Percentiles rank a stretch among this genome's conserved stretches.
Conservation (phyloP, 2,329 filamentous ascomycete species). For the Lasiodiplodia sp. region DNA sequence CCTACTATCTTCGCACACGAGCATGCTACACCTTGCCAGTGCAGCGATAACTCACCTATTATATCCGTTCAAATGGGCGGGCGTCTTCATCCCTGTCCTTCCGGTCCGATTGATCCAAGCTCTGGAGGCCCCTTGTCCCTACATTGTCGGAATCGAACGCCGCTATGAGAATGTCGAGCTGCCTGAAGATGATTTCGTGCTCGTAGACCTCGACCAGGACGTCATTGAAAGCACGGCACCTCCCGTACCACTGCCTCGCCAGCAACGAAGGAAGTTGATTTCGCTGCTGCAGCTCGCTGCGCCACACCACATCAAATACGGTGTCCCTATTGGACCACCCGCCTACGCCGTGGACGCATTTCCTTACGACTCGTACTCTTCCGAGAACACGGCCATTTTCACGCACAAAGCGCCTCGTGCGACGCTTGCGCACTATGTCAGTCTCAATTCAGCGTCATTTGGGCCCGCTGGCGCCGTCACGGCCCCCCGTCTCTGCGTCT, state of each 20-base stretch:
- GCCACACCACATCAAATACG: conserved; percentile 85
- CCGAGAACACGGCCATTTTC: conserved; percentile 83
- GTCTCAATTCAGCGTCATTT: conserved; percentile 88
- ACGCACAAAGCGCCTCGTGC: conserved; percentile 73
- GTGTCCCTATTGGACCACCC: conserved; percentile 86
- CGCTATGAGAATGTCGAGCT: conserved; percentile 86
- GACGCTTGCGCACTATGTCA: conserved; percentile 83
- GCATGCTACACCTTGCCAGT: conserved; percentile 93
- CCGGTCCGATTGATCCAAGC: conserved; percentile 88
- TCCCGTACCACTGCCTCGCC: conserved; percentile 81
- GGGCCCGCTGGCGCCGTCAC: conserved; percentile 61
- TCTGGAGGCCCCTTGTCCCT: conserved; percentile 92
- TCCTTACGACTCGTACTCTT: conserved; percentile 87
- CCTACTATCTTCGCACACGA: conserved; percentile 91
- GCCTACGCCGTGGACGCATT: conserved; percentile 93
- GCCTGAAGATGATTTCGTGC: conserved; percentile 92
- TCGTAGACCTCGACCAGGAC: conserved; percentile 88
- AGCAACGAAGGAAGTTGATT: conserved; percentile 87
- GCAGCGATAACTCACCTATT: conserved; percentile 84
- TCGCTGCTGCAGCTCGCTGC: conserved; percentile 89
- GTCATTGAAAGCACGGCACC: conserved; percentile 83
- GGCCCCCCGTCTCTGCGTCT: conserved; percentile 70
- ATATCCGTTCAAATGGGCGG: conserved; percentile 91
- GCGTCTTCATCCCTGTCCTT: conserved; percentile 91
- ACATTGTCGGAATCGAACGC: conserved; percentile 94